Base-by-base conservation (phyloP, 441 rosid genomes). In the Isatis lusitanica region DNA sequence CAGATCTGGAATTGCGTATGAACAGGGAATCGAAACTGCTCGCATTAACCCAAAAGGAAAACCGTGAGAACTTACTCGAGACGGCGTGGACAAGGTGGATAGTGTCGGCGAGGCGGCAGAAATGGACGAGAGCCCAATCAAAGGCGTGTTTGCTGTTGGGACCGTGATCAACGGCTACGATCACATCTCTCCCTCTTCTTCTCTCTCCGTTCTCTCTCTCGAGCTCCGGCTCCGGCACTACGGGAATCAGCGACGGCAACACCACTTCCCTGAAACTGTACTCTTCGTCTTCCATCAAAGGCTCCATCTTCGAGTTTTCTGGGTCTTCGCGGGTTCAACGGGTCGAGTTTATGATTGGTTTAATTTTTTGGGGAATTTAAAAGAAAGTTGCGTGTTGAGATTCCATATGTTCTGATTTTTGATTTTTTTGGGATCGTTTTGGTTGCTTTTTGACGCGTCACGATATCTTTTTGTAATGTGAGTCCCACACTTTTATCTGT, bases 1-100 rank as follows among this genome's bases (percentile, higher is more conserved):
- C 7, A 31, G 76, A 73, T 73, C 63, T 63, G 36, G 31, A 51
- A 39, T 2, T 9, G 33, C 33, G 33, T 30, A 26, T 26, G 28
- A 26, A 26, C 28, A 26, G 28, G 28, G 2, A 30, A 30, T 30
- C 33, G 33, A 5, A 30, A 35, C 38, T 33, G 7, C 7, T 33
- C 36, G 7, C 53, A 67, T 36, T 55, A 44, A 66, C 33, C 0
- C 0, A 47, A 28, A 13, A 8, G 3, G 17, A 55, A 9, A 6
- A 12, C 12, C 44, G 44, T 18, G 43, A 11, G 24, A 38, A 65
- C 71, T n/a, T 69, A 93, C 96, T 86, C 61, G 96, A 85, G 79
- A 91, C 93, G 42, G 94, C 97, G 59, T 89, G 97, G 36, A 91
- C 87, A 50, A 93, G 94, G 69, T 91, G 96, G 53, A 91, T 59